Percentiles rank a stretch among this genome's conserved stretches.
phyloP scores from a whole-genome alignment of 805 yeast species.

The Metschnikowia vanudenii region DNA sequence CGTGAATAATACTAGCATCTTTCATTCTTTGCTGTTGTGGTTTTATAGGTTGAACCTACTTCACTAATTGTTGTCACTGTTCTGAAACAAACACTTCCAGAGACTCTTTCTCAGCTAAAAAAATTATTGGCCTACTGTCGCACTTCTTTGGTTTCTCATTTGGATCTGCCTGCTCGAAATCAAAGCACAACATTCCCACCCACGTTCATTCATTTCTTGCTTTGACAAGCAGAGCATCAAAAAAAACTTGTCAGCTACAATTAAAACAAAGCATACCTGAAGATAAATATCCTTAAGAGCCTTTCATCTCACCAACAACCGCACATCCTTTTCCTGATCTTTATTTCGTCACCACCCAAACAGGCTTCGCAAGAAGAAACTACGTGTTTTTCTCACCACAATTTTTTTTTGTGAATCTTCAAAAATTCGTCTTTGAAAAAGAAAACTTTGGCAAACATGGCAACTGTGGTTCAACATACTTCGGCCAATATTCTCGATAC shows the following conservation, averaged over 20 bases:
- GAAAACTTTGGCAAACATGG: conserved; percentile 8
- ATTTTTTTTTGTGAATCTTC: not conserved
- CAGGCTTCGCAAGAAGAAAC: too few species aligned
- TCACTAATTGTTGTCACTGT: not conserved
- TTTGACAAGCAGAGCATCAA: conserved; percentile 1
- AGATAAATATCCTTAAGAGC: not conserved
- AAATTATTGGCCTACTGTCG: not conserved
- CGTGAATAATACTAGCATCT: not conserved
- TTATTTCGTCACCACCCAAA: too few species aligned
- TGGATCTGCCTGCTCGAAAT: conserved; percentile 5
- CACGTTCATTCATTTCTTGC: conserved; percentile 4
- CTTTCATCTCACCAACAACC: not conserved
- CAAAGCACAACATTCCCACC: conserved; percentile 6
- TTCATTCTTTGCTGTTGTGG: not conserved
- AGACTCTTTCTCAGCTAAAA: not conserved
- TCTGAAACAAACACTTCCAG: not conserved
- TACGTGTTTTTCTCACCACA: too few species aligned
- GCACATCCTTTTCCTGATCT: too few species aligned
- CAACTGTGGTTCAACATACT: conserved; percentile 16
- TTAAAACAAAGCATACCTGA: not conserved
- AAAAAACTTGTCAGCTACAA: not conserved
- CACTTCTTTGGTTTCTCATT: conserved; percentile 3
- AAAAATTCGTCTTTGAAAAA: not conserved
- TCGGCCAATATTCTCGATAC: conserved; percentile 15
- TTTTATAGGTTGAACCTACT: not conserved